A percentile compares a stretch with the other conserved stretches of the same genome.
Conservation (phyloP, 352 stramenopile species). For the Phytophthora pistaciae region DNA sequence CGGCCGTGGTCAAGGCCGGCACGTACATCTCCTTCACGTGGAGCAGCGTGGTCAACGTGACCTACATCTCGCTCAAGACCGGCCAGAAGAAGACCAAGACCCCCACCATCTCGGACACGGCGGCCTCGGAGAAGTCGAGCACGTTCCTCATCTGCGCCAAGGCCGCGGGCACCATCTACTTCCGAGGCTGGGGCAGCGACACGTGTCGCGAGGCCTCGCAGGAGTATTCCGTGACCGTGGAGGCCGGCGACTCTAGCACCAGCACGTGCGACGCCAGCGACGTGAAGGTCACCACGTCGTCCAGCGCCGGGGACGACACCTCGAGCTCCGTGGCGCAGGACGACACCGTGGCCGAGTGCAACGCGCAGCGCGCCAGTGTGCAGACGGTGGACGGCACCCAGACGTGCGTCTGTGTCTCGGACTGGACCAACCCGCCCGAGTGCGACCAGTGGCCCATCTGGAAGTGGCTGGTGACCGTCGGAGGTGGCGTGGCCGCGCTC, state of each 20-base stretch:
- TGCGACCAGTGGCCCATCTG: conserved; percentile 62
- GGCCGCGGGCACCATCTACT: conserved; percentile 57
- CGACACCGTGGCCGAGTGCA: conserved; percentile 46
- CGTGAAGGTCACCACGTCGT: conserved; percentile 5
- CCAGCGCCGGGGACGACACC: conserved; percentile 10
- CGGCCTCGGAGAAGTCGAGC: conserved; percentile 42
- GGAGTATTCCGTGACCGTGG: conserved; percentile 52
- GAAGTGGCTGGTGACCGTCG: conserved; percentile 68
- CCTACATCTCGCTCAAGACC: conserved; percentile 62
- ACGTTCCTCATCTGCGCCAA: conserved; percentile 75
- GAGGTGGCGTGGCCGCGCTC: conserved; percentile 61
- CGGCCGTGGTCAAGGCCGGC: conserved; percentile 57
- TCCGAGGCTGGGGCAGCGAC: conserved; percentile 63
- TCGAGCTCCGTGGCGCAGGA: conserved; percentile 20
- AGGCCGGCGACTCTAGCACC: conserved; percentile 33
- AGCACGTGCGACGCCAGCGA: conserved; percentile 23
- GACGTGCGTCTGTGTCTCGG: conserved; percentile 54
- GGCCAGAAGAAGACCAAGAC: conserved; percentile 79
- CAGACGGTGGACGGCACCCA: conserved; percentile 39
- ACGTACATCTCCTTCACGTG: conserved; percentile 67
- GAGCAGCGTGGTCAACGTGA: conserved; percentile 61
- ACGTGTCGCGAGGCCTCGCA: conserved; percentile 52
- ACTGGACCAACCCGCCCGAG: conserved; percentile 57
- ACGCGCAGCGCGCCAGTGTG: conserved; percentile 52
- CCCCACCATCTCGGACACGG: conserved; percentile 46